Evolutionary conservation across 495 filamentous ascomycete species (phyloP), one percentile per base, ranked within the genome.

Genomic region (Neurospora terricola): DNA sequence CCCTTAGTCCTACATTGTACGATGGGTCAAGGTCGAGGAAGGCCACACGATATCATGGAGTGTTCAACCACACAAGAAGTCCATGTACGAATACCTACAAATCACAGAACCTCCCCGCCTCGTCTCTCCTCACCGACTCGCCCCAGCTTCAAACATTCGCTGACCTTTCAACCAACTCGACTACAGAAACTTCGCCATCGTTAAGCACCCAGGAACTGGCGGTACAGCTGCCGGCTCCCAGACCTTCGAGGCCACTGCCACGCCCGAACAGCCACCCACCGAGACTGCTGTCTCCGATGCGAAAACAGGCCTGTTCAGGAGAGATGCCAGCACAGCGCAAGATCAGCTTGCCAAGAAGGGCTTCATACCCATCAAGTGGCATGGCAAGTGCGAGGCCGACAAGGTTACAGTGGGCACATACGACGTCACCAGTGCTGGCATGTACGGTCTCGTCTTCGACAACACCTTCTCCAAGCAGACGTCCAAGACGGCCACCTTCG

Each of bases 401-500:
- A 95, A 93, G 83, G 94, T 97, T n/a, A 90, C 93, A 12, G 91
- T 94, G 79, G 96, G 96, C 1, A 96, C 91, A 18, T 93, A 93
- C 81, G 90, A 96, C 79, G 93, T 98, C 18, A 87, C 86, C 16
- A 89, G 93, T 71, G 93, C 92, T 3, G 96, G 94, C 72, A 98
- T 97, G 89, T 99, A 96, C 81, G 96, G 93, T 38, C 86, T 99
- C 71, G 93, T 98, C 36, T 97, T 99, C 79, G 96, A 99, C 87
- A 99, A 99, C 79, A 99, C 96, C 39, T 98, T 98, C 80, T 96
- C 94, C 69, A 98, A 97, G 83, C 91, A 94, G 79, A 89, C 93
- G 48, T 93, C 94, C 70, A 99, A 99, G 83, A 97, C 92, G 45
- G 93, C 92, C 14, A 98, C 95, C 23, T 92, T 98, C 75, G 95